Percentiles rank a stretch among this genome's conserved stretches.
phyloP scores from a whole-genome alignment of 1,284 basidiomycete genomes.

The Moesziomyces sp. region DNA sequence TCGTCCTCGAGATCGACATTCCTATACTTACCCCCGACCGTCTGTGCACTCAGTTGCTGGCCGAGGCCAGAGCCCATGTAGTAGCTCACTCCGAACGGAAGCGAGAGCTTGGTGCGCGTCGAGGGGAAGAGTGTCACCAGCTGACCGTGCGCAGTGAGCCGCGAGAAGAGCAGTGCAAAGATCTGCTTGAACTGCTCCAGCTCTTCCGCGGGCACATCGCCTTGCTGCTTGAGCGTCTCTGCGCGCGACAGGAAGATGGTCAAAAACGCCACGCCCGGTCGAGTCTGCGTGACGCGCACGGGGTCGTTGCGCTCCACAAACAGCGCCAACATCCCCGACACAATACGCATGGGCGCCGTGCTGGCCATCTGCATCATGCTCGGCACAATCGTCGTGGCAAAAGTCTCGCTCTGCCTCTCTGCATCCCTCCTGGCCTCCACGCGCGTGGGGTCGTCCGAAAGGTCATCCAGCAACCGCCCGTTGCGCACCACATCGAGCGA shows the following conservation, averaged over 20 bases:
- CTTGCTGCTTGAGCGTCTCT: conserved; percentile 82
- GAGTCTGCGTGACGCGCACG: conserved; percentile 74
- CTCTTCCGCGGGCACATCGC: conserved; percentile 74
- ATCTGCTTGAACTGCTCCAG: conserved; percentile 79
- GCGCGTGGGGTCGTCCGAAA: conserved; percentile 25
- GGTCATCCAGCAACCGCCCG: conserved; percentile 37
- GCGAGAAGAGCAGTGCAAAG: conserved; percentile 84
- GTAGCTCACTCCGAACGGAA: conserved; percentile 72
- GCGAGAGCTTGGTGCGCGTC: conserved; percentile 75
- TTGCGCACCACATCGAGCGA: conserved; percentile 77
- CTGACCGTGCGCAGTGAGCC: conserved; percentile 74
- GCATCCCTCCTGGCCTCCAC: conserved; percentile 72
- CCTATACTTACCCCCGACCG: conserved; percentile 47
- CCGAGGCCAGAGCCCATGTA: conserved; percentile 54
- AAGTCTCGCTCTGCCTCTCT: conserved; percentile 87
- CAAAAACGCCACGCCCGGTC: conserved; percentile 92
- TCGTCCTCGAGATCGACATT: conserved; percentile 81
- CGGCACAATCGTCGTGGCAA: conserved; percentile 85
- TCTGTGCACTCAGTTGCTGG: conserved; percentile 26
- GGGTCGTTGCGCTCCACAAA: conserved; percentile 85
- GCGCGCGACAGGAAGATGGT: conserved; percentile 92
- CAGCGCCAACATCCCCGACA: conserved; percentile 86
- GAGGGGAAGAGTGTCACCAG: conserved; percentile 89
- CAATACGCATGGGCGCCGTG: conserved; percentile 80
- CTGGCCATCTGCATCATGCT: conserved; percentile 84